These are phyloP conservation scores for Mycena galopus DNA, from an alignment of 768 basidiomycete species.

Conservation along the genomic window DNA sequence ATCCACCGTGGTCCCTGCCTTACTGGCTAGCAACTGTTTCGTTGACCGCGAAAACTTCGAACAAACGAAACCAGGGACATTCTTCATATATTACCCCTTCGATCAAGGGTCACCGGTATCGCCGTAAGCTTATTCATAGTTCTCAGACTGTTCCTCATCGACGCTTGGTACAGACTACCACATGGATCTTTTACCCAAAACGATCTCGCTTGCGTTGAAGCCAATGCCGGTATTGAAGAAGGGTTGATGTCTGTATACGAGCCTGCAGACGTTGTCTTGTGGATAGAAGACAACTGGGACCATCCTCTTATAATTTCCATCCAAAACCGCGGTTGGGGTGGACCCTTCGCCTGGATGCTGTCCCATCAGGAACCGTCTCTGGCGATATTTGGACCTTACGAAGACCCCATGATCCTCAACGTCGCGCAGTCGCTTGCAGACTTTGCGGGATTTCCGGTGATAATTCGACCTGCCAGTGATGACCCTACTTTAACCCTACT, in stretches of 20 bases:
- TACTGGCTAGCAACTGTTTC: no score
- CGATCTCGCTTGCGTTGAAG: no score
- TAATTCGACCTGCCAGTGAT: background rate
- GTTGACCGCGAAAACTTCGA: no score
- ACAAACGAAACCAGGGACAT: no score
- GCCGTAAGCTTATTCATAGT: no score
- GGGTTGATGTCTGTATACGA: background rate
- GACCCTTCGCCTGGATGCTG: background rate
- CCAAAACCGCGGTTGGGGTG: background rate
- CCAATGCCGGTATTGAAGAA: no score
- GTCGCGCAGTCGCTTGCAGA: background rate
- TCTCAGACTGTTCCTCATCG: no score
- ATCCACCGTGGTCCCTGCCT: no score
- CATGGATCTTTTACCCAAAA: no score
- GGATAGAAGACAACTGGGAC: background rate
- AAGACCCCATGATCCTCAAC: background rate
- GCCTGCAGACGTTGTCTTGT: background rate
- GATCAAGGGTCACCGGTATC: no score
- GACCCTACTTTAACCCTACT: background rate
- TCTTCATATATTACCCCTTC: no score
- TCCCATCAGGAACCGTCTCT: background rate
- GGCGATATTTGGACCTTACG: background rate
- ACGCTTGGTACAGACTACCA: no score
- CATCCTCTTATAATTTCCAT: background rate
- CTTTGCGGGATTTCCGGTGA: background rate